Evolutionary conservation across 1,284 basidiomycete genomes (phyloP).

Genomic region (Pascua sp.): DNA sequence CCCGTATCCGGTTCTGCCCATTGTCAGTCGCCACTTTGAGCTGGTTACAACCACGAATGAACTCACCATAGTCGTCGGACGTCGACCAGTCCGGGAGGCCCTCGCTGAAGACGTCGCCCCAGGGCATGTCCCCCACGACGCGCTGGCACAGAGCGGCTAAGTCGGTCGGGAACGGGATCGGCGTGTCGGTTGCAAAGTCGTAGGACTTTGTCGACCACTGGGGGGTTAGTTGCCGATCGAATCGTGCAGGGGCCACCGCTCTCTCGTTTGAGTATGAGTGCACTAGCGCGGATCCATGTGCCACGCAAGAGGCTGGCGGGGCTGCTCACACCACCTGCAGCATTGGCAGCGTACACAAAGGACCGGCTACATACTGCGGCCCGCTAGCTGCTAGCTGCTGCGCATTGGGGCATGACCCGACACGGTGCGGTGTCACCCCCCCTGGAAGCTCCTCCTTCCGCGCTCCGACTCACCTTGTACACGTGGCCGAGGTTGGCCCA

Average conservation of each 20-base stretch:
- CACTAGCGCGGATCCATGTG: too few species aligned
- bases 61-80: slow-evolving; percentile 68
- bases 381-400: too few species aligned
- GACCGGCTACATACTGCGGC: too few species aligned
- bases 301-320: too few species aligned
- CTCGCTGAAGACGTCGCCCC: slow-evolving; percentile 61
- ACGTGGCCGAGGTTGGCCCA: slow-evolving; percentile 93
- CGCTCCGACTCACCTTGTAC: slow-evolving; percentile 55
- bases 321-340: too few species aligned
- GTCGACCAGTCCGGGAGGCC: slow-evolving; percentile 60
- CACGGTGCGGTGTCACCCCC: too few species aligned
- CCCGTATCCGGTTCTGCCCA: slow-evolving; percentile 69
- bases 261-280: too few species aligned
- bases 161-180: slow-evolving; percentile 59
- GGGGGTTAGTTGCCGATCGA: not conserved
- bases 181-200: slow-evolving; percentile 63
- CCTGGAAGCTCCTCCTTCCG: too few species aligned
- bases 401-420: too few species aligned
- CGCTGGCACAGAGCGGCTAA: slow-evolving; percentile 61
- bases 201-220: slow-evolving; percentile 91
- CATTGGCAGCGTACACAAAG: too few species aligned
- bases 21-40: slow-evolving; percentile 1
- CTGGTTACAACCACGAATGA: not conserved
- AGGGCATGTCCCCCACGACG: slow-evolving; percentile 63
- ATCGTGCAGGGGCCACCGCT: not conserved